Percentiles rank a stretch among this genome's conserved stretches.
Evolutionary conservation across 352 stramenopile species (phyloP).

Genomic region (Plasmopara viticola): DNA sequence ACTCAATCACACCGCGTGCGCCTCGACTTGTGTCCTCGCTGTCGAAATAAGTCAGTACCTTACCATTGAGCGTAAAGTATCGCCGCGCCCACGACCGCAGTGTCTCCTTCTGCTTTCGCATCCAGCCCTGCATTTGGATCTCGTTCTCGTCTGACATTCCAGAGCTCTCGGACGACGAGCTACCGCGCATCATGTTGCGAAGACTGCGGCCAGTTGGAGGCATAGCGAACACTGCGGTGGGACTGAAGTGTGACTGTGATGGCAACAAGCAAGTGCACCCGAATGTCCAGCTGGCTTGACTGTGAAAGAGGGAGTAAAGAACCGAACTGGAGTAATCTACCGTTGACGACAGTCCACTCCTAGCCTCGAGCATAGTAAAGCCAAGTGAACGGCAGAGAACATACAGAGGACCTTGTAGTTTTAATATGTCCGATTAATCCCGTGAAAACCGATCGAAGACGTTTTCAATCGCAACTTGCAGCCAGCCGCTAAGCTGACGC

Average conservation of each 20-base stretch:
- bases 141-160: slow-evolving; percentile 56
- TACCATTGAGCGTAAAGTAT: slow-evolving; percentile 71
- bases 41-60: slow-evolving; percentile 73
- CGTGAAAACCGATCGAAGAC: slow-evolving; percentile 1
- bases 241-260: slow-evolving; percentile 3
- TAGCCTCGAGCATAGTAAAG: background rate
- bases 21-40: slow-evolving; percentile 62
- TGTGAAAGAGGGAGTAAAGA: slow-evolving; percentile 22
- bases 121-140: slow-evolving; percentile 79
- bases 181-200: slow-evolving; percentile 58
- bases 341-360: slow-evolving; percentile 7
- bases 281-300: slow-evolving; percentile 20
- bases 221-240: slow-evolving; percentile 21
- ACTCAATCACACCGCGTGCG: slow-evolving; percentile 59
- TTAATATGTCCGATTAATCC: slow-evolving; percentile 14
- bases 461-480: slow-evolving; percentile 1
- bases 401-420: slow-evolving; percentile 1
- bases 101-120: slow-evolving; percentile 80
- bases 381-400: background rate
- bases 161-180: slow-evolving; percentile 49
- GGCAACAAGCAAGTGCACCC: slow-evolving; percentile 16
- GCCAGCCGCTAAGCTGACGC: background rate
- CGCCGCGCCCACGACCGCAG: slow-evolving; percentile 57
- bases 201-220: slow-evolving; percentile 48
- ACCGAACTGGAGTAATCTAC: slow-evolving; percentile 7